Base-by-base conservation (phyloP, 2,329 filamentous ascomycete species). In the Chrysoporthe puriensis region DNA sequence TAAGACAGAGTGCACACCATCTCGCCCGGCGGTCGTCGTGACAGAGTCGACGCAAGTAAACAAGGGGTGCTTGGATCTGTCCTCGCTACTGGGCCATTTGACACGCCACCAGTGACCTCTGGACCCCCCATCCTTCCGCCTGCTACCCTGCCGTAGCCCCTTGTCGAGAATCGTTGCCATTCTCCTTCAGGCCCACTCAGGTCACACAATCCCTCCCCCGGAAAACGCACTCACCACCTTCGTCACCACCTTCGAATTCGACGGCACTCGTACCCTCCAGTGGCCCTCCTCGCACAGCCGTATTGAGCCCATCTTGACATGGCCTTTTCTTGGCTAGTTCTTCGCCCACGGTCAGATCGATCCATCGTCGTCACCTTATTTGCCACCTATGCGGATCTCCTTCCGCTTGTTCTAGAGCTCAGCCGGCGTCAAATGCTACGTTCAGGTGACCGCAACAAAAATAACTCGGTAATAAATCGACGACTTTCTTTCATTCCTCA, bases 111-210 rank as follows among this genome's bases (percentile, higher is more conserved):
- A 50, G 43, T n/a, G n/a, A 50, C 18, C 7, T 60, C 61, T 48
- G 59, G 56, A 61, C 61, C 66, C 26, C 66, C 56, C 61, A 61
- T 56, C 44, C 62, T 46, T 56, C 18, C 57, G 26, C 43, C 21
- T 63, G 43, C 43, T 59, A 32, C 52, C 63, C 50, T 63, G 59
- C 59, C 26, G 44, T 34, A 52, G 26, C 42, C 46, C 52, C 52
- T 50, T 48, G 63, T 59, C 59, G 50, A 57, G 59, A 59, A 66
- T 63, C 14, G 40, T 50, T 34, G 42, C 44, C 44, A 63, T 69
- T 62, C 67, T 56, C 60, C 34, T 40, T 62, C 54, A 59, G 44
- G 52, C 50, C 67, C 67, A 69, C 46, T 69, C 63, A 69, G 57
- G 32, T 58, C 54, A 34, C 59, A 42, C 58, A 61, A n/a, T 60